phyloP scores from a whole-genome alignment of 2,329 filamentous ascomycete species.

The Saccharata proteae region DNA sequence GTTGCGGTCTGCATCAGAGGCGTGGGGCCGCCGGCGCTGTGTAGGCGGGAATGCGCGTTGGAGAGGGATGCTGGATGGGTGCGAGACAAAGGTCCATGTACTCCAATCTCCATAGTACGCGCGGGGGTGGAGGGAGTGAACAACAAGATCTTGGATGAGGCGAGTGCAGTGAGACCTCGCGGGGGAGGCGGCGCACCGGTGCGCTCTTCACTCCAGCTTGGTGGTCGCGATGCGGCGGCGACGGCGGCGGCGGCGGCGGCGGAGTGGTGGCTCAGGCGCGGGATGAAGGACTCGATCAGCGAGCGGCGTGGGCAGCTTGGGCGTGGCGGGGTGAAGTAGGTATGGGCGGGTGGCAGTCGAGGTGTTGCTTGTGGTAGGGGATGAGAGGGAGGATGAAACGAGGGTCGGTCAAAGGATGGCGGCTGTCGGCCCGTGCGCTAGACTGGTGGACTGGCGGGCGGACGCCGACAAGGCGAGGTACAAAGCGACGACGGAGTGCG shows the following conservation, averaged over 20 bases:
- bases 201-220: constrained; percentile 8
- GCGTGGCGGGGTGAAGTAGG: constrained; percentile 3
- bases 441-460: background rate
- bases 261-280: constrained; percentile 4
- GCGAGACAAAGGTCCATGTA: constrained; percentile 18
- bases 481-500: no score
- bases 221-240: no score
- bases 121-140: constrained; percentile 7
- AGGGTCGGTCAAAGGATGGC: constrained; percentile 4
- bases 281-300: no score
- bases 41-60: constrained; percentile 10
- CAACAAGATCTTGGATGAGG: constrained; percentile 3
- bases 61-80: constrained; percentile 13
- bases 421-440: no score
- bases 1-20: constrained; percentile 27
- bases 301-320: constrained; percentile 5
- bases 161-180: constrained; percentile 9
- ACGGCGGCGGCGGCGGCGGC: no score
- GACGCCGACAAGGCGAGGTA: background rate
- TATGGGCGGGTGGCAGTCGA: constrained; percentile 3
- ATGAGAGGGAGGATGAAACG: constrained; percentile 2
- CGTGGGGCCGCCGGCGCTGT: constrained; percentile 18
- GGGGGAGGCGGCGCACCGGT: constrained; percentile 8
- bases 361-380: constrained; percentile 9
- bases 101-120: constrained; percentile 21